Evolutionary conservation across 2,329 filamentous ascomycete species (phyloP), one percentile per base, ranked within the genome.

Genomic region (Camillea tinctor): DNA sequence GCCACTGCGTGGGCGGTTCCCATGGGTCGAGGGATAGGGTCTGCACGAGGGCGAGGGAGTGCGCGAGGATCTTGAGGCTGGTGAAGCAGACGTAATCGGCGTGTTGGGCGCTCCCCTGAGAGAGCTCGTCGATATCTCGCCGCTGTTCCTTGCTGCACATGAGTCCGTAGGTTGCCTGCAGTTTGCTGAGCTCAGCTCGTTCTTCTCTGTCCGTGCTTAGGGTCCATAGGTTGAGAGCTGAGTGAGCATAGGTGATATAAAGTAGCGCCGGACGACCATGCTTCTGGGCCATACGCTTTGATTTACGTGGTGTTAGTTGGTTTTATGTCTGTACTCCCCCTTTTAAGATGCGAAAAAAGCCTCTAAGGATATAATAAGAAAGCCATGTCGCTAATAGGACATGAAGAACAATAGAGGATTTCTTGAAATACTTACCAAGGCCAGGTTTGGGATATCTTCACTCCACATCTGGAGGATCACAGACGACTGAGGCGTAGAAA

Each of bases 1-100:
- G 60, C 72, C 72, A 77, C 58, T 76, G 73, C n/a, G 72, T 53
- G 17, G 75, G 75, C 30, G 75, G 75, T 61, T 76, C 70, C 75
- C 75, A 77, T 2, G 73, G 74, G 52, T 72, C 68, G 23, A 69
- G 55, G 19, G 71, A 66, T 50, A 75, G 60, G 11, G 74, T 76
- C 69, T 77, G 75, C 17, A 77, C 75, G 7, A 76, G 65, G 7
- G 74, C 75, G 55, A 76, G 68, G 36, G 71, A 72, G 64, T 76
- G 74, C n/a, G 70, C 68, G 40, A 77, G 60, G 61, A 77, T 75
- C 48, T 69, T 68, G 24, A 77, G 66, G 44, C 71, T 70, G 21
- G 73, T 71, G 57, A 75, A 73, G 62, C 73, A 75, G 50, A 76
- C 68, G 49, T 69, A 70, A 64, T 76, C 74, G 23, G 72, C 73